phyloP scores from a whole-genome alignment of 2,329 filamentous ascomycete species.

The Trichocomaceae sp. region DNA sequence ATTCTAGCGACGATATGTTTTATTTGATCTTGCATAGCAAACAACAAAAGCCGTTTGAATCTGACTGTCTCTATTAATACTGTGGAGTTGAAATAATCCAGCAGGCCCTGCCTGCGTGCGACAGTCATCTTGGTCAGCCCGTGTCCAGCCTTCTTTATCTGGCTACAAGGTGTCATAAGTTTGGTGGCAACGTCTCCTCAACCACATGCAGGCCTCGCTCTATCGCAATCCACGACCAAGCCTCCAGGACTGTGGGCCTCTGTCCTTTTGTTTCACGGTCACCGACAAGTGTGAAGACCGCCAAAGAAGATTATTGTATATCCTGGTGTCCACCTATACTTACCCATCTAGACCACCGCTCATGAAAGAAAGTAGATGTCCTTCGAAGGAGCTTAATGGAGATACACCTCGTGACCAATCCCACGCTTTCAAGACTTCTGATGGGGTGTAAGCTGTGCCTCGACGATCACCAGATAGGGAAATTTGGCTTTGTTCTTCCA shows the following conservation, averaged over 20 bases:
- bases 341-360: not conserved
- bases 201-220: too few species aligned
- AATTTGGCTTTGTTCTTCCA: not conserved
- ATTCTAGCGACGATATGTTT: not conserved
- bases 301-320: not conserved
- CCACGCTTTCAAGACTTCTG: not conserved
- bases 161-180: not conserved
- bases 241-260: too few species aligned
- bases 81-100: not conserved
- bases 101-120: too few species aligned
- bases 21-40: not conserved
- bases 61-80: not conserved
- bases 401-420: not conserved
- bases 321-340: not conserved
- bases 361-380: not conserved
- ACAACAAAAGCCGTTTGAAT: not conserved
- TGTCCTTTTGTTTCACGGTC: not conserved
- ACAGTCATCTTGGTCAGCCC: too few species aligned
- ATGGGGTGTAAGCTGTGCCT: not conserved
- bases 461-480: not conserved
- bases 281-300: not conserved
- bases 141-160: not conserved
- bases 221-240: too few species aligned
- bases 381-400: not conserved
- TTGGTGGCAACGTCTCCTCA: too few species aligned